These are phyloP conservation scores for Primulina tabacum DNA, from an alignment of 257 asterid genomes.

Conservation along the genomic window DNA sequence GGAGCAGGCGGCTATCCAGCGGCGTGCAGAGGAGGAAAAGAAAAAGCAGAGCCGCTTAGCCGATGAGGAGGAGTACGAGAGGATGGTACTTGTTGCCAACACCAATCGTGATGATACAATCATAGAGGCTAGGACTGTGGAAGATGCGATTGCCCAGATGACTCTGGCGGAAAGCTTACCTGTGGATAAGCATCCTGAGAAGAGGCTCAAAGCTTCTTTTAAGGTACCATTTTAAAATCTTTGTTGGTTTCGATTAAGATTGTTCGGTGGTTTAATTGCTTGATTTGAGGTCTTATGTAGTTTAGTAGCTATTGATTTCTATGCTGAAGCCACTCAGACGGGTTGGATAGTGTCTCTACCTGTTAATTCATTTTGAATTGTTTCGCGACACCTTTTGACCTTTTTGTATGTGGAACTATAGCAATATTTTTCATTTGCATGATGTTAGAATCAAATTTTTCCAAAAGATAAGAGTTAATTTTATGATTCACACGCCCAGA, in stretches of 20 bases:
- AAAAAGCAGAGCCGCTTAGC: constrained; percentile 61
- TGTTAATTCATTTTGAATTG: not conserved
- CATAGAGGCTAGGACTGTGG: constrained; percentile 78
- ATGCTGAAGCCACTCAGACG: not conserved
- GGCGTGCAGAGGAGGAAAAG: constrained; percentile 71
- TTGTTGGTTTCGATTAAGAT: constrained; percentile 1
- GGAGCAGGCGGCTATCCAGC: constrained; percentile 61
- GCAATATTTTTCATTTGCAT: no score
- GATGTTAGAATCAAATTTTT: no score
- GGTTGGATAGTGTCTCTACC: not conserved
- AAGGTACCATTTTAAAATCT: constrained; percentile 42
- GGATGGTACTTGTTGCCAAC: constrained; percentile 60
- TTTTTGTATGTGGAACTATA: no score
- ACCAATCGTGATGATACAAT: constrained; percentile 74
- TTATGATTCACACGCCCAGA: not conserved
- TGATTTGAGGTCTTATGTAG: not conserved
- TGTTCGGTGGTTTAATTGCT: constrained; percentile 1
- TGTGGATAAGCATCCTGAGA: constrained; percentile 90
- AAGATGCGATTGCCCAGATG: constrained; percentile 81
- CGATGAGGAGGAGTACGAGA: constrained; percentile 84
- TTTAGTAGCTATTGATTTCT: not conserved
- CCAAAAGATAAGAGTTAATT: no score
- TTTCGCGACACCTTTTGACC: no score
- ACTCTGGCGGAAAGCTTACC: constrained; percentile 54
- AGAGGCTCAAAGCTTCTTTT: constrained; percentile 87